phyloP scores from a whole-genome alignment of 305 asterid genomes.

The Rubia occidens region DNA sequence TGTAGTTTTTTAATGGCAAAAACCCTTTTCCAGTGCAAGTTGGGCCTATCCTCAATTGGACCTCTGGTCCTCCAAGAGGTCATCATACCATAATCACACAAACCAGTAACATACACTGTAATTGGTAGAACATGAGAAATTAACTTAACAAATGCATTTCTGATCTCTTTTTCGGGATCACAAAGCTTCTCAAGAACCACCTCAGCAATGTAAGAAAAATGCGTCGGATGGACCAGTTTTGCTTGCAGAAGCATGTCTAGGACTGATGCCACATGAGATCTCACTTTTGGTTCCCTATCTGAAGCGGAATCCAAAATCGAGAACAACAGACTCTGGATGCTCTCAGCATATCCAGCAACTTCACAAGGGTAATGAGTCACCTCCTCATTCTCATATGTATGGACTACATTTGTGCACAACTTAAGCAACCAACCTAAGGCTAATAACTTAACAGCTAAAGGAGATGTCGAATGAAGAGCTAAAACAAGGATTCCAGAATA shows the following conservation, averaged over 20 bases:
- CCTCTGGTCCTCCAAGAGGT: constrained; percentile 38
- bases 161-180: constrained; percentile 76
- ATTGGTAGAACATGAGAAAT: constrained; percentile 64
- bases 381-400: constrained; percentile 32
- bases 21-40: constrained; percentile 79
- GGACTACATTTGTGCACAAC: constrained; percentile 56
- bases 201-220: constrained; percentile 57
- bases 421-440: constrained; percentile 68
- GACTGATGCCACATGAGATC: constrained; percentile 61
- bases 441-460: constrained; percentile 72
- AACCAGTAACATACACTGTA: constrained; percentile 63
- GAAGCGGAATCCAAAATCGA: constrained; percentile 67
- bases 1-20: constrained; percentile 85
- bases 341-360: constrained; percentile 53
- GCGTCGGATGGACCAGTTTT: constrained; percentile 73
- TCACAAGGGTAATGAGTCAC: constrained; percentile 57
- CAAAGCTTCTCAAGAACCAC: constrained; percentile 74
- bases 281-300: constrained; percentile 81
- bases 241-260: constrained; percentile 72
- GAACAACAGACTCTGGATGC: constrained; percentile 55
- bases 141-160: constrained; percentile 54
- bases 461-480: constrained; percentile 63
- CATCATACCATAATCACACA: constrained; percentile 44
- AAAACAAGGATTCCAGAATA: constrained; percentile 47
- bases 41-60: constrained; percentile 31